phyloP scores from a whole-genome alignment of 768 basidiomycete species.

The Lactarius indigo region DNA sequence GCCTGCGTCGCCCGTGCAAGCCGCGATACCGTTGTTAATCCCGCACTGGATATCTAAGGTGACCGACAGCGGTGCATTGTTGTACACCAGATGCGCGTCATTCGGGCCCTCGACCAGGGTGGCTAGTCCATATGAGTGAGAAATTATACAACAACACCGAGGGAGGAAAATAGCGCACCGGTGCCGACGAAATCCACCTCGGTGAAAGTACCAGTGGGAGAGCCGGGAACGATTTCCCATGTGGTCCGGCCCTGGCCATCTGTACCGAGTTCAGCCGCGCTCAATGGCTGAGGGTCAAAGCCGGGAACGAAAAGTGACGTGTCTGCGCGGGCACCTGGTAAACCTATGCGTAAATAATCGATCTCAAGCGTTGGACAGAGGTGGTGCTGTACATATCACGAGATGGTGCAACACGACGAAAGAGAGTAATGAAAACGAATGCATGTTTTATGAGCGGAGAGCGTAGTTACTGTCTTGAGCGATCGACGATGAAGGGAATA shows the following conservation, averaged over 20 bases:
- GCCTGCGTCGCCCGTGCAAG: not conserved
- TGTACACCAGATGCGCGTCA: conserved; percentile 13
- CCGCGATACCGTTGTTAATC: not conserved
- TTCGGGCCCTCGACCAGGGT: conserved; percentile 13
- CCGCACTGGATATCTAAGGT: conserved; percentile 12
- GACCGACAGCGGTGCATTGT: not conserved
- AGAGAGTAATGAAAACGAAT: not conserved
- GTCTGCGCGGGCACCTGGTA: conserved; percentile 10
- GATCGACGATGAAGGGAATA: not conserved
- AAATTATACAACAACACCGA: not conserved
- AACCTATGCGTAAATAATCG: not conserved
- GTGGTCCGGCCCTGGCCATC: conserved; percentile 13
- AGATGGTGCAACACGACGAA: not conserved
- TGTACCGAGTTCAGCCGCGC: conserved; percentile 5
- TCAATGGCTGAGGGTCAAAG: conserved; percentile 17
- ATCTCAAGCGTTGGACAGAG: not conserved
- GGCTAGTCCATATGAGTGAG: not conserved
- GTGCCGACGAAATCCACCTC: conserved; percentile 2
- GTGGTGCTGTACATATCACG: not conserved
- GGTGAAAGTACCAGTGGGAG: not conserved
- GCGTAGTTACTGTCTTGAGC: not conserved
- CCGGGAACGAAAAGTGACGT: conserved; percentile 12
- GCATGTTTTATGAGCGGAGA: conserved; percentile 15
- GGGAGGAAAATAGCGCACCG: not conserved
- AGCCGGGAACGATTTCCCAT: conserved; percentile 13